Percentiles rank a stretch among this genome's conserved stretches.
Conservation (phyloP, 1,139 yeast species). For the Candida sojae region DNA sequence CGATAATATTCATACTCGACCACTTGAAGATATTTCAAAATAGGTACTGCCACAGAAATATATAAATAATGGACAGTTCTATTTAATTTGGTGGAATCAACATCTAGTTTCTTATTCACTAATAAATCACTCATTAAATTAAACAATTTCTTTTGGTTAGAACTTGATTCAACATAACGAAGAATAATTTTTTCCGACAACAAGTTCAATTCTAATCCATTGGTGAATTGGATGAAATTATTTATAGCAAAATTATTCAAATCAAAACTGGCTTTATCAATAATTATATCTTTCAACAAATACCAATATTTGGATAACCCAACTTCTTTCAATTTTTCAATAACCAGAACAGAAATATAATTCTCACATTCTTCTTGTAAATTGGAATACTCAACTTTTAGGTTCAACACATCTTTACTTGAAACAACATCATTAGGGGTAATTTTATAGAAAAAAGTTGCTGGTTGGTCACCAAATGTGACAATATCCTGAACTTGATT, state of each 20-base stretch:
- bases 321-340: conserved; percentile 10
- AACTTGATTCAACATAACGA: conserved; percentile 16
- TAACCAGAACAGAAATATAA: conserved; percentile 5
- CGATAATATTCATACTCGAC: conserved; percentile 46
- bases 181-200: conserved; percentile 17
- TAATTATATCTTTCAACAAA: conserved; percentile 25
- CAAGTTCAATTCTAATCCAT: conserved; percentile 17
- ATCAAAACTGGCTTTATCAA: conserved; percentile 32
- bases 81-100: neutral
- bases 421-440: conserved; percentile 22
- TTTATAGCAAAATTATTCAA: conserved; percentile 40
- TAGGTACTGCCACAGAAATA: conserved; percentile 57
- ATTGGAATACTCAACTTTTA: conserved; percentile 47
- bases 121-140: conserved; percentile 16
- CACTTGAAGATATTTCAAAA: conserved; percentile 50
- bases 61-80: conserved; percentile 23
- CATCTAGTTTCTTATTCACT: neutral
- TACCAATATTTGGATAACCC: conserved; percentile 22
- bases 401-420: conserved; percentile 37
- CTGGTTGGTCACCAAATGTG: conserved; percentile 72
- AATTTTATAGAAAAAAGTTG: conserved; percentile 59
- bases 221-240: conserved; percentile 23
- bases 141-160: conserved; percentile 17
- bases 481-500: conserved; percentile 30
- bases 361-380: conserved; percentile 43